Evolutionary conservation across 495 filamentous ascomycete species (phyloP).

Genomic region (Geoglossum glabrum): DNA sequence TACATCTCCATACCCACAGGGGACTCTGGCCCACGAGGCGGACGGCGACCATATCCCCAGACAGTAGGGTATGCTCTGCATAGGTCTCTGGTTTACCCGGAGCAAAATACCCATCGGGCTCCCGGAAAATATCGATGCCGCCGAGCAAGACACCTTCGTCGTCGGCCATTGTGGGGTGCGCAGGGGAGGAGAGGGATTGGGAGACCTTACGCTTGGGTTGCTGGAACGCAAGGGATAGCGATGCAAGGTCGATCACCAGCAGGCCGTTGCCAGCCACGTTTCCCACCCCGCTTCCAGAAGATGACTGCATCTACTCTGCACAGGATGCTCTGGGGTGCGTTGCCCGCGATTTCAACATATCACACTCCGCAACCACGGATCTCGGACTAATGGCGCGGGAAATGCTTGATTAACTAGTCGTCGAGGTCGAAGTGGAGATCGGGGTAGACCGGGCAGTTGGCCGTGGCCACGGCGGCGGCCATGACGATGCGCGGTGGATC

Average conservation of each 20-base stretch:
- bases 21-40: constrained; percentile 79
- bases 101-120: constrained; percentile 58
- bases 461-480: too few relatives aligned
- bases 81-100: constrained; percentile 48
- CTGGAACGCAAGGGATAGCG: not conserved
- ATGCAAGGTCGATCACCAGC: not conserved
- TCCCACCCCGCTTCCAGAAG: too few relatives aligned
- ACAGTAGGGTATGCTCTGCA: constrained; percentile 45
- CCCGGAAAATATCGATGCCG: constrained; percentile 40
- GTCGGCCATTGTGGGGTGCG: not conserved
- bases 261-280: not conserved
- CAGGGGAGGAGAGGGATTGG: too few relatives aligned
- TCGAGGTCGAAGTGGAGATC: too few relatives aligned
- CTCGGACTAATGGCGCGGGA: too few relatives aligned
- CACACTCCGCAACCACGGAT: too few relatives aligned
- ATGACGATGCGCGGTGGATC: too few relatives aligned
- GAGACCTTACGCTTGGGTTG: too few relatives aligned
- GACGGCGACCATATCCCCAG: constrained; percentile 44
- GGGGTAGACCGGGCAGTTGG: too few relatives aligned
- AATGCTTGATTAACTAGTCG: too few relatives aligned
- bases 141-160: not conserved
- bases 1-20: constrained; percentile 41
- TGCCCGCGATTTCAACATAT: too few relatives aligned
- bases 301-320: not conserved
- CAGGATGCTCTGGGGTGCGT: too few relatives aligned